These are phyloP conservation scores for Fagus crenata DNA, from an alignment of 306 rosid species.

Conservation along the genomic window DNA sequence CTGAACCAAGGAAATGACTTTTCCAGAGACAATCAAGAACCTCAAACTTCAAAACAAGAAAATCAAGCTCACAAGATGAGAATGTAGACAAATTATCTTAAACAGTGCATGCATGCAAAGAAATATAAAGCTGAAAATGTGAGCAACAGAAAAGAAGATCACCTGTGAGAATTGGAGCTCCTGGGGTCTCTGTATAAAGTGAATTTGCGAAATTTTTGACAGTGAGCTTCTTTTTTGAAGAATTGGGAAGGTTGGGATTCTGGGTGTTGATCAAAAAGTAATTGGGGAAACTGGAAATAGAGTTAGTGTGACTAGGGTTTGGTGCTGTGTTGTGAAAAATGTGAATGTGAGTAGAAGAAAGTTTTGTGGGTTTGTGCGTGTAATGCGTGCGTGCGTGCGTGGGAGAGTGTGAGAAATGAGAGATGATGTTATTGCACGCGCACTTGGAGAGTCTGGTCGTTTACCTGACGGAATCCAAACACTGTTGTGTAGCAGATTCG, in stretches of 20 bases:
- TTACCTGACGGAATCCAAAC: not conserved
- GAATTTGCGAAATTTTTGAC: not conserved
- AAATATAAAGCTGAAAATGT: not conserved
- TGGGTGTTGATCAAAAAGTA: not conserved
- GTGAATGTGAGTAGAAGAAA: not conserved
- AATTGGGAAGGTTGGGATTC: not conserved
- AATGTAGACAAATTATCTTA: not conserved
- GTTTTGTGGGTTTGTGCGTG: no score
- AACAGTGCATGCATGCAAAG: conserved; percentile 1
- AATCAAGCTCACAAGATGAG: not conserved
- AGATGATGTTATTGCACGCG: not conserved
- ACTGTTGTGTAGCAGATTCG: no score
- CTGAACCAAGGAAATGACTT: not conserved
- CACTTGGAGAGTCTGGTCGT: not conserved
- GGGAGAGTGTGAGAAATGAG: not conserved
- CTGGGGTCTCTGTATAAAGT: not conserved
- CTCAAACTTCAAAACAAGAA: not conserved
- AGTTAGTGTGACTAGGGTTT: not conserved
- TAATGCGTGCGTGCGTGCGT: not conserved
- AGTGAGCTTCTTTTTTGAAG: not conserved
- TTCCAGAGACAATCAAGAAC: not conserved
- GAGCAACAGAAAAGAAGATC: not conserved
- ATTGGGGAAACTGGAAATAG: no score
- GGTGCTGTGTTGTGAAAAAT: not conserved
- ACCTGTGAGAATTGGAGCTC: conserved; percentile 5